phyloP scores from a whole-genome alignment of 2,329 filamentous ascomycete genomes.

The Ambrosiella beaveri region DNA sequence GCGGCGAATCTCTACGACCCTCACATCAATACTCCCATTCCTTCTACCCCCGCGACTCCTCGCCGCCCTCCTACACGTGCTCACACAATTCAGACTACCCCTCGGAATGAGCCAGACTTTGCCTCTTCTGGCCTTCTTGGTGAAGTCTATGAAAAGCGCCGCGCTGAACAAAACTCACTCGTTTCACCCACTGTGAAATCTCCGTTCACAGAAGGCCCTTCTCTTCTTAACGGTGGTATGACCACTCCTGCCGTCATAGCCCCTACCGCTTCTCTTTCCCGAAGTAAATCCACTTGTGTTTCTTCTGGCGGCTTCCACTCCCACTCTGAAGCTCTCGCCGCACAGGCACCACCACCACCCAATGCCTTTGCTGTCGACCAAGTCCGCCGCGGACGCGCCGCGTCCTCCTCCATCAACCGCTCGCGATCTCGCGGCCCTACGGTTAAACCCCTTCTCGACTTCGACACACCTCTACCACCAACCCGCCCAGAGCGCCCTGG shows the following conservation, averaged over 20 bases:
- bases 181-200: constrained; percentile 7
- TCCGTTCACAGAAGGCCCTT: constrained; percentile 40
- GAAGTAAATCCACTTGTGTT: neutral
- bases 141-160: constrained; percentile 29
- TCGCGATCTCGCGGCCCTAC: constrained; percentile 15
- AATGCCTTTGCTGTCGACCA: constrained; percentile 10
- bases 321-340: constrained; percentile 7
- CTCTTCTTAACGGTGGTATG: constrained; percentile 31
- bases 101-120: constrained; percentile 25
- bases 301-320: constrained; percentile 6
- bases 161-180: constrained; percentile 19
- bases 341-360: constrained; percentile 1
- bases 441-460: constrained; percentile 36
- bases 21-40: neutral
- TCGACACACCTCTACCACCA: constrained; percentile 42
- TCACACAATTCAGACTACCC: neutral
- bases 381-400: constrained; percentile 7
- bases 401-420: constrained; percentile 6
- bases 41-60: neutral
- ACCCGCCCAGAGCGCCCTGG: constrained; percentile 41
- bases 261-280: neutral
- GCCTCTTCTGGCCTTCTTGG: constrained; percentile 34
- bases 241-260: neutral
- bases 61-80: constrained; percentile 1
- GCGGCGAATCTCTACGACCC: constrained; percentile 5